Percentiles rank a stretch among this genome's conserved stretches.
phyloP scores from a whole-genome alignment of 306 rosid species.

The Malus orientalis region DNA sequence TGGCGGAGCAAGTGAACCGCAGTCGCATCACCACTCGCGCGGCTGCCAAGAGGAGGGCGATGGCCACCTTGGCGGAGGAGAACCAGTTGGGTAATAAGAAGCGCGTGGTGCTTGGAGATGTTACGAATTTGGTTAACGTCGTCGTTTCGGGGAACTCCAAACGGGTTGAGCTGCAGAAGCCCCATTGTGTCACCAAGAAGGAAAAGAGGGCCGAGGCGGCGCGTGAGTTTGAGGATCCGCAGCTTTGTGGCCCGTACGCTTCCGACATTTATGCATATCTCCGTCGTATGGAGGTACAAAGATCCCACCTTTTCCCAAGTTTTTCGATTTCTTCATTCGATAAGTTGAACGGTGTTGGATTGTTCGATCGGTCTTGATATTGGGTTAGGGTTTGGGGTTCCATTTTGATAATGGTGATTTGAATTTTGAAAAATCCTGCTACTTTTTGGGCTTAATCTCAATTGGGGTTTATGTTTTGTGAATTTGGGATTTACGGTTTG shows the following conservation, averaged over 20 bases:
- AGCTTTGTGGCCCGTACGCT: constrained; percentile 43
- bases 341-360: neutral
- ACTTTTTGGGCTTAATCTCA: neutral
- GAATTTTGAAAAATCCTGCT: neutral
- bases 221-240: constrained; percentile 40
- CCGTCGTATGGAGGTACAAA: constrained; percentile 55
- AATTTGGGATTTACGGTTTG: neutral
- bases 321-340: neutral
- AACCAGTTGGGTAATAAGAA: constrained; percentile 27
- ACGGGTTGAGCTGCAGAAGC: constrained; percentile 4
- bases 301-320: neutral
- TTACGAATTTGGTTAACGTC: constrained; percentile 32
- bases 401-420: neutral
- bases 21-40: constrained; percentile 51
- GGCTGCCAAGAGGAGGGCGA: constrained; percentile 51
- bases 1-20: constrained; percentile 19
- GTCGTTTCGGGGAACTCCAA: neutral
- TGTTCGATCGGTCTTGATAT: neutral
- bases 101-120: constrained; percentile 69
- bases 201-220: neutral
- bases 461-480: neutral
- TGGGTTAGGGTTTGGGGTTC: neutral
- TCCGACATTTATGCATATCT: constrained; percentile 71
- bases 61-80: constrained; percentile 36
- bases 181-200: constrained; percentile 7